Evolutionary conservation across 139 green algal genomes (phyloP).

Genomic region (Edaphochlamys debaryana): DNA sequence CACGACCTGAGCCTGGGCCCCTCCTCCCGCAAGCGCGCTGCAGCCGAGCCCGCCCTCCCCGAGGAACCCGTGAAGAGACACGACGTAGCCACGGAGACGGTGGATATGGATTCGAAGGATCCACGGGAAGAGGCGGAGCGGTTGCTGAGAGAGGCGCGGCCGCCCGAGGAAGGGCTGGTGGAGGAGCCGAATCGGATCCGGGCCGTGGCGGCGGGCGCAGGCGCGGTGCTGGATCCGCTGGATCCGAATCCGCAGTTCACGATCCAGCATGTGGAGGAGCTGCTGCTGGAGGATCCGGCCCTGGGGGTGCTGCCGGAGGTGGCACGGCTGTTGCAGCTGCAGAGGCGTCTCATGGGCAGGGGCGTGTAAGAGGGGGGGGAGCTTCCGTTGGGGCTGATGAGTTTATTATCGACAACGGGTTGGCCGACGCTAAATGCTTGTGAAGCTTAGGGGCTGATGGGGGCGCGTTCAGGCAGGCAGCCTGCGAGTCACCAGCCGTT

Average conservation of each 20-base stretch:
- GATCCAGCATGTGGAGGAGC: conserved; percentile 18
- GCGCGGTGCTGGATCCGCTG: not conserved
- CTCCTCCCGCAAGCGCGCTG: not conserved
- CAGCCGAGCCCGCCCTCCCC: not conserved
- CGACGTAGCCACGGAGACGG: not conserved
- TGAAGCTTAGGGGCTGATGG: too few relatives aligned
- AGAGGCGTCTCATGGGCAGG: not conserved
- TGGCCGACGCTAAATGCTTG: too few relatives aligned
- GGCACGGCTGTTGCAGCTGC: conserved; percentile 23
- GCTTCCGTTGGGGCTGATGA: too few relatives aligned
- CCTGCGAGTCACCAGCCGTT: too few relatives aligned
- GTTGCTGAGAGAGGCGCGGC: not conserved
- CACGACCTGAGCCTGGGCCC: conserved; percentile 3
- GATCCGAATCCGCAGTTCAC: not conserved
- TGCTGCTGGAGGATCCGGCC: conserved; percentile 7
- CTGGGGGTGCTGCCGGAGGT: conserved; percentile 34
- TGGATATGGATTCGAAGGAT: not conserved
- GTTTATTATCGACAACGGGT: too few relatives aligned
- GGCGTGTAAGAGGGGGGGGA: not conserved
- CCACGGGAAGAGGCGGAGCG: not conserved
- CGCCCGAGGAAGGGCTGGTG: conserved; percentile 7
- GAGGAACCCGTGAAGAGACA: not conserved
- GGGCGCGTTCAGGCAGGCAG: too few relatives aligned
- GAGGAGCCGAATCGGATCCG: not conserved
- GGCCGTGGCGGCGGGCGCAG: not conserved